Base-by-base conservation (phyloP, 768 basidiomycete genomes). In the Cyclocybe cylindracea region DNA sequence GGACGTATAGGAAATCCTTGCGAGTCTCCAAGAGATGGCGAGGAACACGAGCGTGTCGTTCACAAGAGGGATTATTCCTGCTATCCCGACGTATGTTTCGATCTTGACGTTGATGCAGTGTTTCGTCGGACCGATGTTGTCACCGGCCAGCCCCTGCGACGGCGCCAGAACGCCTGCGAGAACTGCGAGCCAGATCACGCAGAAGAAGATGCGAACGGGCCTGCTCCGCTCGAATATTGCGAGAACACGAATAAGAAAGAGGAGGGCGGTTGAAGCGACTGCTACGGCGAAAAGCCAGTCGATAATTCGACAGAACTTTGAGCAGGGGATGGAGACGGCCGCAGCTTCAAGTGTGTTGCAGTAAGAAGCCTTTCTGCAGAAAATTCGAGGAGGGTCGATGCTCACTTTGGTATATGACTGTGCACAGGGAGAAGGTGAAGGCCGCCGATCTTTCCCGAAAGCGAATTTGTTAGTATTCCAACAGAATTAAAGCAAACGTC, bases 21-120 rank as follows among this genome's bases (percentile, higher is more conserved):
- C 53, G 10, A 73, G 52, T 4, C 59, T 56, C 50, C 57, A 66
- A 7, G 71, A 69, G 6, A 73, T 69, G 7, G 67, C 59, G 33
- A 70, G 39, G 50, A 70, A 69, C 8, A 70, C 63, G 36, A 55
- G 43, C 0, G 67, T 70, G 47, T 71, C 71, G 24, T 64, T 51
- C 31, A 69, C 47, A 6, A 65, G 40, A 0, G 58, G 52, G 10
- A 53, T 49, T 14, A 68, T 58, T 0, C 56, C 57, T 2, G 64
- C 54, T 10, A 59, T 53, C 4, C 44, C 57, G 2, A 53, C 50
- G 32, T 57, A 65, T 9, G 46, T 14, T 14, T 59, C 44, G 8
- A 61, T 50, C 33, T 44, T 35, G 5, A 49, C 50, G 43, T 55
- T 44, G 11, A 68, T 42, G 57, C 69, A 70, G 34, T 58, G 53